These are phyloP conservation scores for Polyporus arcularius DNA, from an alignment of 768 basidiomycete genomes.

Conservation along the genomic window DNA sequence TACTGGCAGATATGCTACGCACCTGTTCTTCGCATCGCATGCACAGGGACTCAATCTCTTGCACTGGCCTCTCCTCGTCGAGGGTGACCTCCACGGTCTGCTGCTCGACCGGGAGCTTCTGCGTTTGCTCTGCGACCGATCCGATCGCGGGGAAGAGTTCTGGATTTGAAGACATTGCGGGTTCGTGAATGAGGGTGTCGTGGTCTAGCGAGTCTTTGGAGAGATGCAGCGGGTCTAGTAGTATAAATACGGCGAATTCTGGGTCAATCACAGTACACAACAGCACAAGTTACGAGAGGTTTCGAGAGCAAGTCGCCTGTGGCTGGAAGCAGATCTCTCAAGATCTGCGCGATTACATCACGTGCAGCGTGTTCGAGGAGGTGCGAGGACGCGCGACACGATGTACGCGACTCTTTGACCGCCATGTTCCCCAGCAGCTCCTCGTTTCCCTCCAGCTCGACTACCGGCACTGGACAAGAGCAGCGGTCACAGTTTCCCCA, in stretches of 20 bases:
- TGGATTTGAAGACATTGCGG: slow-evolving; percentile 20
- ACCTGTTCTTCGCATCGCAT: slow-evolving; percentile 94
- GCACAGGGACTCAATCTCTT: slow-evolving; percentile 89
- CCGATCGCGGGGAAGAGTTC: slow-evolving; percentile 34
- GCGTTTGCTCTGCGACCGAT: slow-evolving; percentile 28
- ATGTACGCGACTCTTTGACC: not conserved
- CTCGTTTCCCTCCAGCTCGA: slow-evolving; percentile 20
- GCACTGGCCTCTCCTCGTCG: slow-evolving; percentile 65
- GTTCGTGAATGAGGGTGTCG: not conserved
- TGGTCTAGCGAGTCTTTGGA: not conserved
- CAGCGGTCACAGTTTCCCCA: slow-evolving; percentile 24
- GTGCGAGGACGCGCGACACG: not conserved
- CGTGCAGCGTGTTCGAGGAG: not conserved
- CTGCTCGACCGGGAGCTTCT: slow-evolving; percentile 20
- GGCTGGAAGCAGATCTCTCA: slow-evolving; percentile 11
- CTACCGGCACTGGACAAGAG: slow-evolving; percentile 20
- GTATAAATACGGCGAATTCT: not conserved
- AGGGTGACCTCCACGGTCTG: slow-evolving; percentile 18
- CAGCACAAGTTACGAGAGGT: slow-evolving; percentile 11
- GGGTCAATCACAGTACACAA: not conserved
- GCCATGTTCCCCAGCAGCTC: slow-evolving; percentile 26
- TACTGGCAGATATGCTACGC: slow-evolving; percentile 24
- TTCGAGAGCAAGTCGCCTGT: slow-evolving; percentile 11
- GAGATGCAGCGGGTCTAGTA: too few species aligned
- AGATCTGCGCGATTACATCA: slow-evolving; percentile 17